phyloP scores from a whole-genome alignment of 139 green algal genomes.

The Coelastrella sp. region DNA sequence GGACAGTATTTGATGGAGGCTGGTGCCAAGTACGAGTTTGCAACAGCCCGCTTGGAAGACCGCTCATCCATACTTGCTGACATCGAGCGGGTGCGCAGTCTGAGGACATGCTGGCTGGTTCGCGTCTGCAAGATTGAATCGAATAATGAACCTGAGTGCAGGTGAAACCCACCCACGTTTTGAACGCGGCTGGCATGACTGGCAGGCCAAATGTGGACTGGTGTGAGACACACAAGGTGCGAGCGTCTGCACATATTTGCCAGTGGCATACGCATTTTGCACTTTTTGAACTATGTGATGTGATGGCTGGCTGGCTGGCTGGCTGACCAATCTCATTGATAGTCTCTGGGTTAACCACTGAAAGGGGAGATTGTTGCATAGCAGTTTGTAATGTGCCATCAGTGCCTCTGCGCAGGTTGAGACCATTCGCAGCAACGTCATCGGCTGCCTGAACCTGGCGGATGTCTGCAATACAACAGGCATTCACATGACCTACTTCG shows the following conservation, averaged over 20 bases:
- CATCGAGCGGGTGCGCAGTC: slow-evolving; percentile 81
- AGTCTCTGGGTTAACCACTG: background rate
- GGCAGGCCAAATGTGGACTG: slow-evolving; percentile 98
- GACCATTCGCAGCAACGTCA: slow-evolving; percentile 94
- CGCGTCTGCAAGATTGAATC: background rate
- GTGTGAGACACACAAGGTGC: slow-evolving; percentile 97
- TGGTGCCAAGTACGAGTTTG: slow-evolving; percentile 90
- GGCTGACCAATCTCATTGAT: background rate
- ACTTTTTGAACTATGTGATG: background rate
- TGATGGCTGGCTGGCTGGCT: background rate
- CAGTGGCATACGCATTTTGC: too few relatives aligned
- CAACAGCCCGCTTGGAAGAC: slow-evolving; percentile 88
- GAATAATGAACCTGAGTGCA: slow-evolving; percentile 44
- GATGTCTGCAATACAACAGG: slow-evolving; percentile 75
- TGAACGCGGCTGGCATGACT: slow-evolving; percentile 96
- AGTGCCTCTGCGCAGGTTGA: slow-evolving; percentile 75
- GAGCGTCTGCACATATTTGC: background rate
- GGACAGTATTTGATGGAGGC: slow-evolving; percentile 81
- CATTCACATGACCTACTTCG: slow-evolving; percentile 97
- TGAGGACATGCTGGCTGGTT: background rate
- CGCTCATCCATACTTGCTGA: slow-evolving; percentile 83
- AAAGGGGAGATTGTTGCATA: background rate
- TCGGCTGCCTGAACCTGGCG: slow-evolving; percentile 94
- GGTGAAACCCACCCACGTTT: slow-evolving; percentile 95
- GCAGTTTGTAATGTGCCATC: background rate